Evolutionary conservation across 1,139 yeast genomes (phyloP), one percentile per base, ranked within the genome.

Genomic region (Nakaseomyces uthaithaninus): DNA sequence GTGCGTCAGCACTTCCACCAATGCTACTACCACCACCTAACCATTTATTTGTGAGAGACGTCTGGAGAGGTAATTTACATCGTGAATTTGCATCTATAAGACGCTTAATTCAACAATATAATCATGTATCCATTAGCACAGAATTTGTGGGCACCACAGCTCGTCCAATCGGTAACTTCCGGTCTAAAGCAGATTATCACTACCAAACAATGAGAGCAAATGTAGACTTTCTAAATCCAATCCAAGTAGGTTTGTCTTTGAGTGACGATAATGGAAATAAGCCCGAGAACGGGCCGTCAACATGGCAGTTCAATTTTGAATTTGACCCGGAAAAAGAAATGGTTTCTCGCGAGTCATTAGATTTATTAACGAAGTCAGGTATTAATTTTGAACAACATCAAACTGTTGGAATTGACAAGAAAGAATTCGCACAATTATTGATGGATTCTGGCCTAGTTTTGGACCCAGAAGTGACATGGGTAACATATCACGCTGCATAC

Each of bases 121-220:
- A 81, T 41, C 75, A 74, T 54, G 75, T 87, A 16, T 78, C 95
- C 2, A 80, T 80, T 40, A 82, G 89, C 53, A 89, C 94, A 44
- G 96, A 91, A 61, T 87, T 91, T 57, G 96, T 96, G 0, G 98
- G 98, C 0, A 85, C 93, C 25, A 84, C 91, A 19, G 95, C 95
- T 1, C 74, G 98, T 51, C 98, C 98, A 10, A 85, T 91, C 46
- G 98, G 98, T n/a, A 77, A 87, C 9, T 91, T 91, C 64, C 79
- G 86, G 54, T 78, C 93, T 8, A 83, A 93, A 11, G 74, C 85
- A 22, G 98, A 91, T 60, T 91, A 87, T 62, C 97, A 91, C 62
- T 91, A 91, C 60, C 98, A 91, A 63, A 91, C 97, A 0, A 73
- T 91, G 64, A 74, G 98, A 55, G 73, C 94, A 8, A 91, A 91